Conservation (phyloP, 108 stramenopile species). For the Chaetoceros tenuissimus region DNA sequence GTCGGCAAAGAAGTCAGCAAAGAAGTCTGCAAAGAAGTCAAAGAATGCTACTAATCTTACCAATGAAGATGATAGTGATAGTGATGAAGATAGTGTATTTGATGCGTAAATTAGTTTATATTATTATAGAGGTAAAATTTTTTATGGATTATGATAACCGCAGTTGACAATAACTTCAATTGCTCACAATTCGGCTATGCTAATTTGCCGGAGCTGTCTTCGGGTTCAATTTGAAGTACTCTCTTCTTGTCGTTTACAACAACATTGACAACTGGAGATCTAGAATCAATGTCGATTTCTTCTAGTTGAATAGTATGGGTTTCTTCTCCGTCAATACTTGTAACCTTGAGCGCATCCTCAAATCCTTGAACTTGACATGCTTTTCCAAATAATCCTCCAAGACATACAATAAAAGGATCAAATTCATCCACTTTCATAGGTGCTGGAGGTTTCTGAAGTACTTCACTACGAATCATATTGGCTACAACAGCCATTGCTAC, state of each 20-base stretch:
- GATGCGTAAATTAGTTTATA: no score
- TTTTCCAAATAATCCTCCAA: conserved; percentile 68
- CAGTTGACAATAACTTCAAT: no score
- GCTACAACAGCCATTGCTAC: conserved; percentile 50
- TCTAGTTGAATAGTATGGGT: background rate
- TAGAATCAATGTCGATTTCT: background rate
- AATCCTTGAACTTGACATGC: conserved; percentile 36
- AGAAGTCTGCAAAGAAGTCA: no score
- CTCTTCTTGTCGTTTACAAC: background rate
- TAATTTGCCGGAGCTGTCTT: conserved; percentile 34
- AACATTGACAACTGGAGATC: background rate
- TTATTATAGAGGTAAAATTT: no score
- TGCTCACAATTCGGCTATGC: no score
- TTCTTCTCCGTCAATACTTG: conserved; percentile 3
- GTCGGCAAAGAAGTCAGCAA: conserved; percentile 1
- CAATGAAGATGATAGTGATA: no score
- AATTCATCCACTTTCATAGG: conserved; percentile 15
- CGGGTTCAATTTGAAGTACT: conserved; percentile 30
- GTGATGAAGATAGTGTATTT: no score
- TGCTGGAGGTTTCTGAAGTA: conserved; percentile 16
- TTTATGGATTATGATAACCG: no score
- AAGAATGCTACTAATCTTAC: no score
- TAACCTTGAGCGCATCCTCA: conserved; percentile 7
- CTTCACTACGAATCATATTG: conserved; percentile 16
- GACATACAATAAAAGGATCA: conserved; percentile 31